Base-by-base conservation (phyloP, 1,284 basidiomycete genomes). In the Pyrrhoderma noxium region DNA sequence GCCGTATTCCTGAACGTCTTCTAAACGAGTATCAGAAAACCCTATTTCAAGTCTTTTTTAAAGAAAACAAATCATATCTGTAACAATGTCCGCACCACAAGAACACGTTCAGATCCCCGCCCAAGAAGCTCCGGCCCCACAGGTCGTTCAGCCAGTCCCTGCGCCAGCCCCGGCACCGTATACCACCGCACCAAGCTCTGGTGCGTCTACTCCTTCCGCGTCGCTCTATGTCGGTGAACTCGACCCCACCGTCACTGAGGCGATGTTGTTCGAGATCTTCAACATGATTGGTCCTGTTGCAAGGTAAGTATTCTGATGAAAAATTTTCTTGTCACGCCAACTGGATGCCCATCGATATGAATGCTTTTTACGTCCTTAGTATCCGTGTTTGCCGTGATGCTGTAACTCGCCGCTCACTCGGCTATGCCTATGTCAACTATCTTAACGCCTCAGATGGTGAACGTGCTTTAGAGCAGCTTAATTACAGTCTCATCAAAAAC, bases 251-350 rank as follows among this genome's bases (percentile, higher is more conserved):
- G 95, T 99, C 70, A 93, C 94, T 48, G 96, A 99, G 79, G 95
- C 96, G 57, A 98, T 98, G 91, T 81, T 99, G 56, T 99, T 98
- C 67, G 96, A 99, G 78, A 99, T 99, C 69, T 99, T 99, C 80
- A 97, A 95, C 72, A 96, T 99, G 92, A 93, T 99, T 70, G 96
- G 96, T 54, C 94, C 95, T 53, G 96, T 99, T 59, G 93, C 93
- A 56, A 93, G 90, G 88, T 89, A 59, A 31, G 5, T 31, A 11
- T 11, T 11, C 27, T 56, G 79, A 68, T 42, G 52, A 48, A 8
- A 43, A 51, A 54, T 48, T 51, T 50, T 59, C 38, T 41, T n/a
- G 3, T 21, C 14, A 14, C 27, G 27, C 27, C 11, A 21, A 36
- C 38, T 48, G 34, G 27, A 34, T 43, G 39, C 34, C 48, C 42